Percentiles rank a stretch among this genome's conserved stretches.
Conservation (phyloP, 441 rosid genomes). For the Jatropha multifida region DNA sequence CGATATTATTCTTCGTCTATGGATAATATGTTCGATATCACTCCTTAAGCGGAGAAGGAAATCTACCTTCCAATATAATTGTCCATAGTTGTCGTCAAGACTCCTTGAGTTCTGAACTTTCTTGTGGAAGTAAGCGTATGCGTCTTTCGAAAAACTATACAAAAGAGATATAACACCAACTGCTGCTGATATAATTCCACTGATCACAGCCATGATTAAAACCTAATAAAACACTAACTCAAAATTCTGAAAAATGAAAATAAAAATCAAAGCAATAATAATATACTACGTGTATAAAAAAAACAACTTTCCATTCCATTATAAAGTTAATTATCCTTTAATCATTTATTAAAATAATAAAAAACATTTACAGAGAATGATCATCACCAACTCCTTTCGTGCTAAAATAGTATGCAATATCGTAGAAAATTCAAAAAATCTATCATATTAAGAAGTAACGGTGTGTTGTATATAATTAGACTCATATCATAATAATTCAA, state of each 20-base stretch:
- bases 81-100: background rate
- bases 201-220: background rate
- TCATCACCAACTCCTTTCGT: no score
- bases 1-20: background rate
- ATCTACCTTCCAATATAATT: background rate
- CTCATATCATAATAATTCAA: no score
- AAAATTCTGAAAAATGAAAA: background rate
- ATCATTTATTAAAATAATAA: no score
- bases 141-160: background rate
- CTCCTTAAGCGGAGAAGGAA: background rate
- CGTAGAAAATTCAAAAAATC: no score
- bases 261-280: no score
- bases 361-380: no score
- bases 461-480: no score
- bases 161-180: background rate
- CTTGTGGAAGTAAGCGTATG: background rate
- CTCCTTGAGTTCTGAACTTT: constrained; percentile 3
- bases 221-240: background rate
- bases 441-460: no score
- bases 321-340: no score
- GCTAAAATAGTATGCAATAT: no score
- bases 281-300: no score
- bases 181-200: background rate
- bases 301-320: no score
- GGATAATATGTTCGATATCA: background rate